A percentile compares a stretch with the other conserved stretches of the same genome.
phyloP scores from a whole-genome alignment of 495 filamentous ascomycete genomes.

The Aspergillus heteromorphus region DNA sequence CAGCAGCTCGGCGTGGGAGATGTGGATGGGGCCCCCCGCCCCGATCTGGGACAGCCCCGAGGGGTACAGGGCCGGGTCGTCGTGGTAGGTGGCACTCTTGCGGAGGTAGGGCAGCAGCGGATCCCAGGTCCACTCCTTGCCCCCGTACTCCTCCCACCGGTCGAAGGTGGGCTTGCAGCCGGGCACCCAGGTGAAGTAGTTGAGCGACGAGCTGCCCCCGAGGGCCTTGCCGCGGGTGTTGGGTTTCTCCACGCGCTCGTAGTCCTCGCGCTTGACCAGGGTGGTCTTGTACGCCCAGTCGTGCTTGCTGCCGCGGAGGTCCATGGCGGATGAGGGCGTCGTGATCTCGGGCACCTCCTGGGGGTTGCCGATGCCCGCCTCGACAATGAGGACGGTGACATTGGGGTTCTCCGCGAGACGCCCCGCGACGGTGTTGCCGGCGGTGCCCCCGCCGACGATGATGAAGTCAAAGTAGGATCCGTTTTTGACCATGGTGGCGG shows the following conservation, averaged over 20 bases:
- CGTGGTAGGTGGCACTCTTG: conserved; percentile 54
- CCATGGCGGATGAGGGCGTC: conserved; percentile 39
- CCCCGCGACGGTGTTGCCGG: conserved; percentile 52
- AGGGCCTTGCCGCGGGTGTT: conserved; percentile 53
- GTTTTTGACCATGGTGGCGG: conserved; percentile 8
- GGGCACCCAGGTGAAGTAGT: conserved; percentile 56
- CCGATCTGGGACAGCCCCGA: conserved; percentile 45
- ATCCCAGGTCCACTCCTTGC: conserved; percentile 55
- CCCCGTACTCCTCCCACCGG: conserved; percentile 52
- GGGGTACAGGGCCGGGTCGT: conserved; percentile 37
- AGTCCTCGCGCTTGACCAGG: conserved; percentile 57
- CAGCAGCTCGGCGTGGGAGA: conserved; percentile 51
- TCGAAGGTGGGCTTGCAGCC: conserved; percentile 52
- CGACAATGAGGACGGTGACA: conserved; percentile 48
- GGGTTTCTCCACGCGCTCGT: conserved; percentile 57
- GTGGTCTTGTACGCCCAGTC: conserved; percentile 63
- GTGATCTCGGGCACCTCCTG: conserved; percentile 37
- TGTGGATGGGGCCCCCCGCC: conserved; percentile 44
- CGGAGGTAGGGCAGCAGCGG: conserved; percentile 44
- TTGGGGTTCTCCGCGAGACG: conserved; percentile 52
- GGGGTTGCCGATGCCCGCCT: conserved; percentile 43
- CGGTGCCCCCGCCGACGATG: conserved; percentile 52
- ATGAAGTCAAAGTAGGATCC: conserved; percentile 34
- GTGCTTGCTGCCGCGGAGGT: conserved; percentile 39
- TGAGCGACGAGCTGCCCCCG: conserved; percentile 47